Base-by-base conservation (phyloP, 371 early-diverging fungal species). In the Syncephalastrum contaminatum region DNA sequence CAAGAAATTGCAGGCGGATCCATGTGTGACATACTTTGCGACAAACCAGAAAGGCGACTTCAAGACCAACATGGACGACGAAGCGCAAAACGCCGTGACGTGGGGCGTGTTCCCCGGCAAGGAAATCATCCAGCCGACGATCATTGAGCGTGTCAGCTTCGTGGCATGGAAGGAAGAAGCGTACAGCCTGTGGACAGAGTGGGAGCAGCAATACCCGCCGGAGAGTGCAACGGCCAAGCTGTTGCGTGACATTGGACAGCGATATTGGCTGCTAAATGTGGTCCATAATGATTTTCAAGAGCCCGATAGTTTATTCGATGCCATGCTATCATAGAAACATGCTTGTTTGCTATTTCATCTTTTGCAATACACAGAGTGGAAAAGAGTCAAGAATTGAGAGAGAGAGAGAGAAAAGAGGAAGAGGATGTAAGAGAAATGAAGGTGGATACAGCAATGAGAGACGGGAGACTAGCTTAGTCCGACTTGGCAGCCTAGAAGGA, bases 81-180 rank as follows among this genome's bases (percentile, higher is more conserved):
- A 70, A n/a, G 73, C 45, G 43, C 73, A 67, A 51, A 94, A 92
- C 57, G 94, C 94, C 2, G 89, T 98, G 15, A 95, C 97, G 1
- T 98, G 98, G 98, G 98, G 97, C 43, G 96, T 96, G 20, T 97
- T 98, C 69, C 95, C 96, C 4, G 95, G 94, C 30, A 88, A 92
- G 59, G 94, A 95, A 62, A 91, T 98, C 52, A 84, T 95, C 49
- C 96, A 98, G 66, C 92, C 96, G 1, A 95, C 98, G 8, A 83
- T 95, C 15, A 94, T 97, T 49, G 97, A 96, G 58, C 76, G 83
- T 54, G 86, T 82, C 42, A 89, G 87, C 59, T 97, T 98, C 73
- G 75, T 89, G 66, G 90, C 95, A 3, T 98, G 97, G 97, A 88
- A 88, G 64, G 83, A 88, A 36, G 97, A 97, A 62, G 96, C 96